A percentile compares a stretch with the other conserved stretches of the same genome.
Conservation (phyloP, 2,329 filamentous ascomycete species). For the Trichophyton rubrum region DNA sequence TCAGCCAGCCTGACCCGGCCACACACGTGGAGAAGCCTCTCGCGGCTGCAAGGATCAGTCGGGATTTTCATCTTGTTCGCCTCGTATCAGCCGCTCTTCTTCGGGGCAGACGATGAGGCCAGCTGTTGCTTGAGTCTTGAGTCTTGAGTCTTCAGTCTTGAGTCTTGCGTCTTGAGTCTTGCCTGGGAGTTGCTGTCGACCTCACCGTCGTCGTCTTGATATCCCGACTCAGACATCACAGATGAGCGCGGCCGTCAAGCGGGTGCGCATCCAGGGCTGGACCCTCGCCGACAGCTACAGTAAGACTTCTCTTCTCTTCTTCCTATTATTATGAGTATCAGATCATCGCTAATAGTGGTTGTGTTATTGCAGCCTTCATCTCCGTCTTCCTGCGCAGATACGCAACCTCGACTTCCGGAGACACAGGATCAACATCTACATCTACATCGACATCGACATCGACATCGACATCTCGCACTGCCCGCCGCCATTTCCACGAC, state of each 20-base stretch:
- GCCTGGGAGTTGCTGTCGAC: too few relatives aligned
- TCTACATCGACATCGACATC: conserved; percentile 8
- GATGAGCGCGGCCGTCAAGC: conserved; percentile 30
- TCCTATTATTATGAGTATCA: conserved; percentile 4
- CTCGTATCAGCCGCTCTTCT: background rate
- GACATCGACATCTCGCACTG: conserved; percentile 9
- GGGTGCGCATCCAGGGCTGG: conserved; percentile 29
- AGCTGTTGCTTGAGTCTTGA: too few relatives aligned
- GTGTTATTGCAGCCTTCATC: conserved; percentile 23
- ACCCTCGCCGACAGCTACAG: conserved; percentile 27
- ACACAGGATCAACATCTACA: conserved; percentile 4
- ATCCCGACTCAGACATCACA: background rate
- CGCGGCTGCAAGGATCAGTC: background rate
- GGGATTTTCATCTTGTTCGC: too few relatives aligned
- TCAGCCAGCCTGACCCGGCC: too few relatives aligned
- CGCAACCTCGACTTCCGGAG: conserved; percentile 14
- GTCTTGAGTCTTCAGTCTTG: too few relatives aligned
- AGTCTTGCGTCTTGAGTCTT: background rate
- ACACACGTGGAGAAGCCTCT: background rate
- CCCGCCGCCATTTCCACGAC: conserved; percentile 60
- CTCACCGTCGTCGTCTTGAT: too few relatives aligned
- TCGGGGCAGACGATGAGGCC: background rate
- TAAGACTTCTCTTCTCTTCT: conserved; percentile 18
- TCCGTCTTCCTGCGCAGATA: conserved; percentile 22
- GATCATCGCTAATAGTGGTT: background rate